phyloP scores from a whole-genome alignment of 805 yeast genomes.

The Candida schatavii region DNA sequence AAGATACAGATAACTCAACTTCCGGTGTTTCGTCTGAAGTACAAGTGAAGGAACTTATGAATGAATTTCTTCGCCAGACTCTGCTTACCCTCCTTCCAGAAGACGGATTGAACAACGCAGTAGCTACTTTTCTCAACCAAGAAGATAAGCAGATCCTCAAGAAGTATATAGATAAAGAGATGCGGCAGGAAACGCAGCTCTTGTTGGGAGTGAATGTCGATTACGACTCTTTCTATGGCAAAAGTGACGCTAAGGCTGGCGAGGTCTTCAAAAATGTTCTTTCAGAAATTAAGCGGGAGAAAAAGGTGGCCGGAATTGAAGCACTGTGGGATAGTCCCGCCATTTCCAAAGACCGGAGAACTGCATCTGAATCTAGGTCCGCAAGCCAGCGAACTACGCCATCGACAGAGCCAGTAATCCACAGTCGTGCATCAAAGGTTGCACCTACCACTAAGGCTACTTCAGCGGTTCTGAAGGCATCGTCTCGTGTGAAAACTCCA shows the following conservation, averaged over 20 bases:
- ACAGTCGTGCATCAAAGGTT: not conserved
- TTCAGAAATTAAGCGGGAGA: constrained; percentile 32
- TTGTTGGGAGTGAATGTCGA: constrained; percentile 44
- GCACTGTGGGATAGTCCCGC: not conserved
- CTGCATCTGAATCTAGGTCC: too few species aligned
- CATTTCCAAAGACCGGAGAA: not conserved
- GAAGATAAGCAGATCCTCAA: constrained; percentile 76
- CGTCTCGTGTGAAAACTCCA: too few species aligned
- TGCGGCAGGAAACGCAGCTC: constrained; percentile 49
- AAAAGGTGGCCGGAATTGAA: not conserved
- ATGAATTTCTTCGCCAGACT: constrained; percentile 58
- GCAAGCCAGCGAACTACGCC: not conserved
- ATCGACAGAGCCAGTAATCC: constrained; percentile 1
- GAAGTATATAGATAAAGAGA: constrained; percentile 57
- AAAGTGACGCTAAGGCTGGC: constrained; percentile 23
- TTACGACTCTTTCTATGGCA: constrained; percentile 26
- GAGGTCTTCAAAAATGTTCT: constrained; percentile 44
- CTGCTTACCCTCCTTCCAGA: constrained; percentile 71
- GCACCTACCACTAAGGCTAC: not conserved
- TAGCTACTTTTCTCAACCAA: constrained; percentile 69
- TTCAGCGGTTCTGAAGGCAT: too few species aligned
- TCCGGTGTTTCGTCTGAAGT: constrained; percentile 26
- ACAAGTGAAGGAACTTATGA: constrained; percentile 61
- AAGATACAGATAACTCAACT: constrained; percentile 14
- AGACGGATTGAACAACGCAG: constrained; percentile 68